Evolutionary conservation across 1,139 yeast species (phyloP).

Genomic region (Sugiyamaella castrensis): DNA sequence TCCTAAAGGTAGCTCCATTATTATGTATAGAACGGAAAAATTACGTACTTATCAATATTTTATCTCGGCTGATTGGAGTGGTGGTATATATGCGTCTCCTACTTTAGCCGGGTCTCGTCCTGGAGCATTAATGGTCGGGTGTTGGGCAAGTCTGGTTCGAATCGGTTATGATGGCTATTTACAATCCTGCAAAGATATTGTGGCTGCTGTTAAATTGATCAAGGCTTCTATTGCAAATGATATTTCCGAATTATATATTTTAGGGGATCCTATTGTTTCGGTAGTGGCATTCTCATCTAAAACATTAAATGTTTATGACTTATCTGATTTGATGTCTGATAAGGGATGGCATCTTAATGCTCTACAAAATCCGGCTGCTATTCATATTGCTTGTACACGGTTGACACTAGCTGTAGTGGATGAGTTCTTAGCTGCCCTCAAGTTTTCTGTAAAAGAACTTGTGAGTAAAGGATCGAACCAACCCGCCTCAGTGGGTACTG

Average conservation of each 20-base stretch:
- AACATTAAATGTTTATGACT: conserved; percentile 61
- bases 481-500: conserved; percentile 49
- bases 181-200: conserved; percentile 63
- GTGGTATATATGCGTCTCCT: conserved; percentile 95
- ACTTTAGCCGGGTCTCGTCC: conserved; percentile 96
- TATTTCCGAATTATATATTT: conserved; percentile 55
- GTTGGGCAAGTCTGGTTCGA: conserved; percentile 88
- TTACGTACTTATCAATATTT: conserved; percentile 82
- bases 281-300: conserved; percentile 73
- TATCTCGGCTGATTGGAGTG: conserved; percentile 81
- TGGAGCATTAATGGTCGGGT: conserved; percentile 94
- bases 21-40: conserved; percentile 72
- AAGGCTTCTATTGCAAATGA: conserved; percentile 48
- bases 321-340: conserved; percentile 64
- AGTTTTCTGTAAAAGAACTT: conserved; percentile 46
- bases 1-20: conserved; percentile 91
- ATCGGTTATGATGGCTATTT: conserved; percentile 80
- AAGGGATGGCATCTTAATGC: conserved; percentile 91
- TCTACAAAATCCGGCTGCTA: conserved; percentile 83
- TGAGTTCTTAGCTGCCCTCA: conserved; percentile 57
- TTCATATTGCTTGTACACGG: conserved; percentile 83
- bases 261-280: conserved; percentile 83
- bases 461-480: conserved; percentile 34
- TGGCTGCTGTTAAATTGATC: conserved; percentile 58
- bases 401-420: conserved; percentile 63